A percentile compares a stretch with the other conserved stretches of the same genome.
phyloP scores from a whole-genome alignment of 495 filamentous ascomycete genomes.

The Hyphodiscus hymeniophilus region DNA sequence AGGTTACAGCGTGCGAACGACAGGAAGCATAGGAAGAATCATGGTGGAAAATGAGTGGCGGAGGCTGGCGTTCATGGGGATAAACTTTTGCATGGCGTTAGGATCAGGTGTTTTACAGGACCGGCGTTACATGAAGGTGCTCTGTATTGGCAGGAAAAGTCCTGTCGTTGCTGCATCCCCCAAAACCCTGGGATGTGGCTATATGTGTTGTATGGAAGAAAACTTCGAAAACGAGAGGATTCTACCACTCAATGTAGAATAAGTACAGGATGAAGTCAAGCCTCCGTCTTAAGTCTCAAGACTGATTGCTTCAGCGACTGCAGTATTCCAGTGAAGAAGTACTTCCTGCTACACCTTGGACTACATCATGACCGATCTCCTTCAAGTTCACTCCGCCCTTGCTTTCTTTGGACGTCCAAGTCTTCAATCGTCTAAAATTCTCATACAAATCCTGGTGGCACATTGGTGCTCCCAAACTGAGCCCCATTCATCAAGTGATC shows the following conservation, averaged over 20 bases:
- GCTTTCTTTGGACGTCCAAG: conserved; percentile 3
- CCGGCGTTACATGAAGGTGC: not conserved
- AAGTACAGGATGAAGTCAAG: too few relatives aligned
- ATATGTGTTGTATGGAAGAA: too few relatives aligned
- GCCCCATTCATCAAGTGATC: conserved; percentile 21
- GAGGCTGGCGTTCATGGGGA: not conserved
- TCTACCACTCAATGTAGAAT: too few relatives aligned
- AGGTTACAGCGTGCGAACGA: conserved; percentile 62
- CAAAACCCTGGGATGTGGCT: too few relatives aligned
- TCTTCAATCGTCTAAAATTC: conserved; percentile 28
- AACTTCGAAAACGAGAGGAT: too few relatives aligned
- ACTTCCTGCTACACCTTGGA: too few relatives aligned
- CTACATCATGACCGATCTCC: conserved; percentile 7
- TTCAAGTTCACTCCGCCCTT: not conserved
- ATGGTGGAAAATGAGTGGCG: not conserved
- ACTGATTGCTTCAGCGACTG: too few relatives aligned
- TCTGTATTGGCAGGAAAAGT: too few relatives aligned
- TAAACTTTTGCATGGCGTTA: conserved; percentile 4
- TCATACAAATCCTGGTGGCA: conserved; percentile 25
- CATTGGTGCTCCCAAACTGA: conserved; percentile 26
- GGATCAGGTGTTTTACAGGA: not conserved
- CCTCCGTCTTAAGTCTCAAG: too few relatives aligned
- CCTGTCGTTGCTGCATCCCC: too few relatives aligned
- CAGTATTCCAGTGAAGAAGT: too few relatives aligned
- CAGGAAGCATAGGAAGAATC: conserved; percentile 38